Base-by-base conservation (phyloP, 768 basidiomycete species). In the Gloeopeniophorella convolvens region DNA sequence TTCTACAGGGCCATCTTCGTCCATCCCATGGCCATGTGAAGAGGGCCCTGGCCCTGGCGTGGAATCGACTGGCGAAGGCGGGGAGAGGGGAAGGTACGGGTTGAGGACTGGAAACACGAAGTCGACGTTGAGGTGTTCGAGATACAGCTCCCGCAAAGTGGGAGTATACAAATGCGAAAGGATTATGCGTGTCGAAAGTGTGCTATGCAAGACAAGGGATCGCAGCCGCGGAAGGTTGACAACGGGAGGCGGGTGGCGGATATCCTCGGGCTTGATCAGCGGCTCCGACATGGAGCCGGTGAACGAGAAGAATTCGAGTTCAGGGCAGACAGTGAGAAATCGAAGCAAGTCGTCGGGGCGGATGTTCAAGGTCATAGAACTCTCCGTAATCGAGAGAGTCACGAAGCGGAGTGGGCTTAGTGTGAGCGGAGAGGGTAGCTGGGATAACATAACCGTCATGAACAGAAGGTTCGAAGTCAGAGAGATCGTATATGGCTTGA, bases 61-160 rank as follows among this genome's bases (percentile, higher is more conserved):
- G 12, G 43, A 15, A 28, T 30, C 31, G 37, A 28, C 36, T 8
- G 46, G 40, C 7, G 64, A 56, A 34, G 58, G 59, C 9, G 62
- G 57, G 16, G 61, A 58, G 33, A 58, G 58, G 41, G 46, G 59
- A 20, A 67, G 54, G 43, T 51, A 58, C 15, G 57, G 57, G 47
- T 58, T 58, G 21, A 51, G 47, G 23, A 52, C 40, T 30, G 50
- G 50, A 31, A 58, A 56, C 43, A 56, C 59, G 52, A 74, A 77
- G 45, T 84, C 82, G 61, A 81, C 76, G 59, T 89, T 89, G 16
- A 87, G 68, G 54, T 82, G 77, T 5, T 77, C 70, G 51, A 89
- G 80, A 60, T 74, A 75, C 33, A 89, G 78, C 41, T 78, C 74
- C 33, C 64, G 64, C 24, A 89, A 76, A 2, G 66, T 70, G 15